phyloP scores from a whole-genome alignment of 2,329 filamentous ascomycete genomes.

The Apiospora saccharicola region DNA sequence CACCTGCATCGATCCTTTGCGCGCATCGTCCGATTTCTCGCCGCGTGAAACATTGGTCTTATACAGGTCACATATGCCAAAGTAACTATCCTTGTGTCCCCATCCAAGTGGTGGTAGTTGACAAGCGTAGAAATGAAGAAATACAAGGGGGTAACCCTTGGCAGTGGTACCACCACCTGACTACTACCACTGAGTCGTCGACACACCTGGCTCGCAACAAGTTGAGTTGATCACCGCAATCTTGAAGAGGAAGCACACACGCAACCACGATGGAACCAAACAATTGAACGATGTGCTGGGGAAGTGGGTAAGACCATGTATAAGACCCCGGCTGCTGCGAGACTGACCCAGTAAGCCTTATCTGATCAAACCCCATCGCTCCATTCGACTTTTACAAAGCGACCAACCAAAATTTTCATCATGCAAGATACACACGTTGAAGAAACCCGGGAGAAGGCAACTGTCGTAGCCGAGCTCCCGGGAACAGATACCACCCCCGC shows the following conservation, averaged over 20 bases:
- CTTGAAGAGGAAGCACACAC: not conserved
- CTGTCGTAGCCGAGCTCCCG: not conserved
- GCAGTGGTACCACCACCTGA: not conserved
- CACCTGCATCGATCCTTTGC: not conserved
- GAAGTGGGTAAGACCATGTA: not conserved
- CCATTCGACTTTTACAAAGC: not conserved
- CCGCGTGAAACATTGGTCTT: not conserved
- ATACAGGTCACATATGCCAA: not conserved
- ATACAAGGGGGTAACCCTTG: not conserved
- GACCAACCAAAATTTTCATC: not conserved
- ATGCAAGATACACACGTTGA: not conserved
- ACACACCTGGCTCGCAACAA: not conserved
- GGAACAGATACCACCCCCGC: too few species aligned
- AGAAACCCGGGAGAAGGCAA: not conserved
- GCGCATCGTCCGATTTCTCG: not conserved
- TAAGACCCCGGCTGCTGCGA: conserved; percentile 16
- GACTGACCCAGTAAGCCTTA: not conserved
- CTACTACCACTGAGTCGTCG: not conserved
- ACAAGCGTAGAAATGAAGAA: not conserved
- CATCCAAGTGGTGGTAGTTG: not conserved
- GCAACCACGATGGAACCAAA: not conserved
- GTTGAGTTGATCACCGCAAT: not conserved
- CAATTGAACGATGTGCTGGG: not conserved
- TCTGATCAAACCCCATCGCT: not conserved
- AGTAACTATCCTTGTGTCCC: not conserved